Percentiles rank a stretch among this genome's conserved stretches.
These are phyloP conservation scores for Aquilaria sinensis DNA, from an alignment of 345 rosid genomes.

Conservation along the genomic window DNA sequence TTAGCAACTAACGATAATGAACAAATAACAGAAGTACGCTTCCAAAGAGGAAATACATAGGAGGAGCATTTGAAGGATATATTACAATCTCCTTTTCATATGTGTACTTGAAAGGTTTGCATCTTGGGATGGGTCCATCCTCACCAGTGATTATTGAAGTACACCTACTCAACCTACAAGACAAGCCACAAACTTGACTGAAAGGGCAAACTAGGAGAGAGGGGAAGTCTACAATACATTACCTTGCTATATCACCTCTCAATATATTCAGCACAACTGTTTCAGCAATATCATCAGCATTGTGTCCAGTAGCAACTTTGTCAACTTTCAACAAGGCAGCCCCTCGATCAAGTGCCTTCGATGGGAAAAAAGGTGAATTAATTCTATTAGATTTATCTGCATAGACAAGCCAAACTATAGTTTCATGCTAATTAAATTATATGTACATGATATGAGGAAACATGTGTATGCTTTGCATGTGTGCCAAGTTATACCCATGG, in stretches of 20 bases:
- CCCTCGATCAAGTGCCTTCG: conserved; percentile 94
- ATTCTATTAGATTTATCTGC: conserved; percentile 3
- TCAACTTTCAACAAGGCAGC: conserved; percentile 84
- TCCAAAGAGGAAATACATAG: not conserved
- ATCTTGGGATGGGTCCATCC: conserved; percentile 94
- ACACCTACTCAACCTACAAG: conserved; percentile 75
- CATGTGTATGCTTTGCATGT: too few species aligned
- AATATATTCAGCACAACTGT: conserved; percentile 83
- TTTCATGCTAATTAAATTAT: too few species aligned
- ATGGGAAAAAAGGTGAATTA: conserved; percentile 11
- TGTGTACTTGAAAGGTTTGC: conserved; percentile 94
- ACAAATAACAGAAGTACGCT: conserved; percentile 6
- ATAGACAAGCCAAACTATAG: too few species aligned
- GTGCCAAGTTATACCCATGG: too few species aligned
- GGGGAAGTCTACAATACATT: conserved; percentile 4
- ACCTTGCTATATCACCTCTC: conserved; percentile 96
- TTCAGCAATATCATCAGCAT: conserved; percentile 97
- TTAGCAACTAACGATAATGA: conserved; percentile 3
- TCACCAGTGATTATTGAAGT: conserved; percentile 88
- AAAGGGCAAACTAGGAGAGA: conserved; percentile 4
- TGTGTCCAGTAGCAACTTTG: conserved; percentile 87
- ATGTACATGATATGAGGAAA: too few species aligned
- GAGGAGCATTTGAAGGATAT: conserved; percentile 51
- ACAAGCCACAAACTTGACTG: not conserved
- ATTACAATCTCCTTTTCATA: conserved; percentile 97